Evolutionary conservation across 305 asterid species (phyloP), one percentile per base, ranked within the genome.

Genomic region (Lippia alba): DNA sequence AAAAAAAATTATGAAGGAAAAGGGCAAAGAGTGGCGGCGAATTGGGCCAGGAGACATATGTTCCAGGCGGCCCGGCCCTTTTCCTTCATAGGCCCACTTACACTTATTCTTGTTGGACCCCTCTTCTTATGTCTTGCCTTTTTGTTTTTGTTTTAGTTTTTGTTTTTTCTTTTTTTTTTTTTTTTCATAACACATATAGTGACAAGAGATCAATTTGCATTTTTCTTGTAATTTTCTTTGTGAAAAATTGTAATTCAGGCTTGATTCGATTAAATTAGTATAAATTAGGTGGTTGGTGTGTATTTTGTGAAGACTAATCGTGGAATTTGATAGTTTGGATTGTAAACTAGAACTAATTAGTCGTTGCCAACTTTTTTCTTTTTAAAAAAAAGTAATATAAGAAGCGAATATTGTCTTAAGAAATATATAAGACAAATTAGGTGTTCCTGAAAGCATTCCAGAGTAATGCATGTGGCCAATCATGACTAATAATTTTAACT

Each of bases 31-130:
- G 56, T 51, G 61, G 65, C 57, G n/a, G 24, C 30, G 30, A 1
- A 44, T 46, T 69, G 73, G 73, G 65, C 73, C 66, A 45, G 24
- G 18, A 36, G 54, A 61, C 62, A 61, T 34, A 48, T 49, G 75
- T 50, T 59, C 53, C 69, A 18, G 45, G 36, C 30, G 62, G 68
- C 46, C 76, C 54, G 59, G 44, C 44, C 59, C 64, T 54, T 63
- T 55, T 63, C 15, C 12, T 18, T 55, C 32, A 12, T 11, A 19
- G 64, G 77, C 66, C 41, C 61, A 50, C 40, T 39, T 50, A 67
- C n/a, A 56, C 20, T 48, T 74, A 67, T 70, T 76, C 71, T 64
- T 65, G 60, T 40, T 66, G 79, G 76, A 61, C 61, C 74, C 67
- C 30, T 24, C 30, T 24, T 41, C 6, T 40, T 32, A 44, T 30